phyloP scores from a whole-genome alignment of 805 yeast genomes.

The Kodamaea laetipori region DNA sequence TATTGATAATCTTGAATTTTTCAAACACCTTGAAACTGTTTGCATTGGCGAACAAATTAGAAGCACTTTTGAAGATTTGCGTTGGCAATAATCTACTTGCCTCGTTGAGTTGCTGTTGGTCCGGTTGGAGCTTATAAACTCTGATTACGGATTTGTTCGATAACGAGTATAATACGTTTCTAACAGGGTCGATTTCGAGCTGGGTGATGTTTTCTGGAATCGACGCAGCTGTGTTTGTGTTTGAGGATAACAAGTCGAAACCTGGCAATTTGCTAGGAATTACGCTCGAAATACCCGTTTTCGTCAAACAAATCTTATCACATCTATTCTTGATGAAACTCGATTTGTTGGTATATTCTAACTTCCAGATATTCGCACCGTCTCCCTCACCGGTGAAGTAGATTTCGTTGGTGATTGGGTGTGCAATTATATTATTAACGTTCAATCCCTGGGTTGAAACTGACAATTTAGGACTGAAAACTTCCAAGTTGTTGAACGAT shows the following conservation, averaged over 20 bases:
- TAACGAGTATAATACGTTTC: conserved; percentile 77
- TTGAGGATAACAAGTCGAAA: conserved; percentile 30
- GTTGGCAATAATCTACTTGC: conserved; percentile 44
- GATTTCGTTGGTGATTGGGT: conserved; percentile 70
- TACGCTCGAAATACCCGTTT: conserved; percentile 51
- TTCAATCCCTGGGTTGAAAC: conserved; percentile 79
- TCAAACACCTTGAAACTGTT: conserved; percentile 51
- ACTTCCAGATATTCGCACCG: conserved; percentile 82
- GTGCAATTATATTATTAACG: conserved; percentile 61
- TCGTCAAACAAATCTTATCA: conserved; percentile 77
- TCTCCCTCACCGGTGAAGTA: conserved; percentile 83
- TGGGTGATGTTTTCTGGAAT: conserved; percentile 62
- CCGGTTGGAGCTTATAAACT: conserved; percentile 63
- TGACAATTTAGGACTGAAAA: conserved; percentile 80
- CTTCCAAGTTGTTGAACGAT: conserved; percentile 52
- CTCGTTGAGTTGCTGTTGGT: conserved; percentile 38
- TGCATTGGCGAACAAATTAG: conserved; percentile 57
- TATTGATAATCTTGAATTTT: conserved; percentile 59
- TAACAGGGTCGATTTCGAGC: conserved; percentile 71
- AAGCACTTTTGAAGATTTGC: conserved; percentile 49
- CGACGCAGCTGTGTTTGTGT: conserved; percentile 15
- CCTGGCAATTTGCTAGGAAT: conserved; percentile 41
- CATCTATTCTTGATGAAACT: conserved; percentile 87
- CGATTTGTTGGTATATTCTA: conserved; percentile 78
- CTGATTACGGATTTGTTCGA: conserved; percentile 81